Base-by-base conservation (phyloP, 768 basidiomycete species). In the Phanerodontia chrysosporium region DNA sequence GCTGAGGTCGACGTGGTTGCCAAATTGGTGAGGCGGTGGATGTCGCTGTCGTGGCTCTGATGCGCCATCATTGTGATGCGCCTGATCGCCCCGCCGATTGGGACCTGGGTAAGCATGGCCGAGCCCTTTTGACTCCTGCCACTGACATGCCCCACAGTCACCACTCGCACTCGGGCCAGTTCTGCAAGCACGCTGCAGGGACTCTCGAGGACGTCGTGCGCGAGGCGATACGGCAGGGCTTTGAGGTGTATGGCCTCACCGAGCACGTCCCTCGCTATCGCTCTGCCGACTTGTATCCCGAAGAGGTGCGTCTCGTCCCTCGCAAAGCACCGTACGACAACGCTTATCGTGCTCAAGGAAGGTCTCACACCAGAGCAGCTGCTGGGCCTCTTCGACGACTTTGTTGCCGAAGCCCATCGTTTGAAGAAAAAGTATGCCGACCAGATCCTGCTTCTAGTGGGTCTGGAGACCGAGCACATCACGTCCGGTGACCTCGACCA, bases 181-280 rank as follows among this genome's bases (percentile, higher is more conserved):
- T 95, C 74, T 96, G 95, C 77, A 87, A 84, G 63, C 95, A 98
- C 68, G 96, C 93, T 2, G 76, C 78, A 13, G 94, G 94, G 7
- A 75, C 78, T 1, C 78, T 99, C 39, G 87, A 95, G 66, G 84
- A 91, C 3, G 87, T 95, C 16, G 89, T 97, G 3, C 69, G 77
- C 18, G 88, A 89, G 64, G 95, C 96, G 35, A 87, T 96, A 58
- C 70, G 75, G 7, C 83, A 89, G 70, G 83, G 86, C 0, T 98
- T 98, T 69, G 75, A 81, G 59, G 77, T 89, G 0, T 98, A 87
- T 68, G 94, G 95, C 1, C 76, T 98, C 59, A 91, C 88, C 3
- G 97, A 98, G 74, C 97, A 98, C 72, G 89, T 89, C 53, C 96
- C 97, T 27, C 84, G 96, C 27, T 96, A 95, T 73, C 80, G 92